phyloP scores from a whole-genome alignment of 2,329 filamentous ascomycete species.

The Paraphaeosphaeria sporulosa region DNA sequence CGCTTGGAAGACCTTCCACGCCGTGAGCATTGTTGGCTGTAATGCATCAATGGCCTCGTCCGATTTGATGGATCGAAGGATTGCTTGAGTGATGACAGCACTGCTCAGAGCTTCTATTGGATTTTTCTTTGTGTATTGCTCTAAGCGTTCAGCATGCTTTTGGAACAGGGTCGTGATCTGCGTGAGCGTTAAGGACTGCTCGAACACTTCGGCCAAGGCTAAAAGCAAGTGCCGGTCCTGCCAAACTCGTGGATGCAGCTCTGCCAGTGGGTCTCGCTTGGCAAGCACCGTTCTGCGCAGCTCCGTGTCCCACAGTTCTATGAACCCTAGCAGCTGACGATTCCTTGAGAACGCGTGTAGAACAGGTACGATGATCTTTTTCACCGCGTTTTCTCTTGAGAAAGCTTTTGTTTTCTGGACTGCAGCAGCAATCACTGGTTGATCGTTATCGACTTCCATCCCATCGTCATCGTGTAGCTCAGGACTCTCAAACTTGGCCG shows the following conservation, averaged over 20 bases:
- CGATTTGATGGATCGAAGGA: slow-evolving; percentile 34
- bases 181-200: slow-evolving; percentile 41
- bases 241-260: slow-evolving; percentile 36
- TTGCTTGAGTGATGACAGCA: slow-evolving; percentile 36
- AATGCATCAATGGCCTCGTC: slow-evolving; percentile 35
- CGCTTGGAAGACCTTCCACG: slow-evolving; percentile 31
- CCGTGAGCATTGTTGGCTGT: slow-evolving; percentile 28
- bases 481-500: slow-evolving; percentile 21
- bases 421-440: not conserved
- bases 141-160: slow-evolving; percentile 35
- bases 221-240: slow-evolving; percentile 32
- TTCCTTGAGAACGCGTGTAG: slow-evolving; percentile 45
- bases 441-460: slow-evolving; percentile 18
- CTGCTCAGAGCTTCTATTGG: slow-evolving; percentile 36
- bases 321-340: slow-evolving; percentile 44
- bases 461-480: slow-evolving; percentile 14
- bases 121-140: slow-evolving; percentile 9
- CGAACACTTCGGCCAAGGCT: slow-evolving; percentile 34
- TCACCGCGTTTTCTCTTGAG: slow-evolving; percentile 7
- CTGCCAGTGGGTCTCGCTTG: slow-evolving; percentile 28
- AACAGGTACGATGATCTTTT: slow-evolving; percentile 39
- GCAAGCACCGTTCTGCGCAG: slow-evolving; percentile 28
- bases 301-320: slow-evolving; percentile 46
- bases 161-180: slow-evolving; percentile 42
- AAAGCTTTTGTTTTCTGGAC: not conserved